These are phyloP conservation scores for Staphylotrichum tortipilum DNA, from an alignment of 495 filamentous ascomycete genomes.

Conservation along the genomic window DNA sequence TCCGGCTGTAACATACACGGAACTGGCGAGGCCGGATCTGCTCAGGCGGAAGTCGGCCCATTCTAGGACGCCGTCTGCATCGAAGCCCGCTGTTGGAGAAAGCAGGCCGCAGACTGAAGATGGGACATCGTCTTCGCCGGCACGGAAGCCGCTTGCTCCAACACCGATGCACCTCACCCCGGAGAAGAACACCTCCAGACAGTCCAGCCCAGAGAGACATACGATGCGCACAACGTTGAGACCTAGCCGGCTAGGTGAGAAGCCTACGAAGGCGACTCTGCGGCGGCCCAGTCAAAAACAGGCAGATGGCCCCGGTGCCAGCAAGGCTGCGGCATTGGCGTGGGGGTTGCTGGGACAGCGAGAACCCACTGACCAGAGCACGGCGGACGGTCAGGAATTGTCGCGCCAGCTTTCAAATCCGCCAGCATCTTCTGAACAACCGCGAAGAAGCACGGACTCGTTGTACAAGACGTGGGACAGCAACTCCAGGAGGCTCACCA, in stretches of 20 bases:
- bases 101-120: slow-evolving; percentile 10
- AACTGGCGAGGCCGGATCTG: slow-evolving; percentile 63
- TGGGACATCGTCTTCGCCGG: slow-evolving; percentile 25
- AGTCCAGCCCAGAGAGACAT: slow-evolving; percentile 75
- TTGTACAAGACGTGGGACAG: slow-evolving; percentile 35
- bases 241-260: slow-evolving; percentile 49
- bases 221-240: slow-evolving; percentile 80
- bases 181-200: slow-evolving; percentile 46
- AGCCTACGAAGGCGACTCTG: slow-evolving; percentile 45
- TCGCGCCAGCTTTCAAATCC: slow-evolving; percentile 13
- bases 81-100: slow-evolving; percentile 29
- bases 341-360: slow-evolving; percentile 51
- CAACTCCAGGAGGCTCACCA: slow-evolving; percentile 35
- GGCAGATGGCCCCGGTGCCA: slow-evolving; percentile 47
- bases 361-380: slow-evolving; percentile 7
- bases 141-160: slow-evolving; percentile 16
- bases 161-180: slow-evolving; percentile 15
- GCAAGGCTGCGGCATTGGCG: slow-evolving; percentile 79
- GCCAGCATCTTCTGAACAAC: slow-evolving; percentile 14
- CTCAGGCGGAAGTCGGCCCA: slow-evolving; percentile 49
- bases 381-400: slow-evolving; percentile 1
- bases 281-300: slow-evolving; percentile 23
- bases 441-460: slow-evolving; percentile 21
- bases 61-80: slow-evolving; percentile 43
- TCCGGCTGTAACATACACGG: slow-evolving; percentile 66